These are phyloP conservation scores for Orobanche coerulescens DNA, from an alignment of 257 asterid species.

Conservation along the genomic window DNA sequence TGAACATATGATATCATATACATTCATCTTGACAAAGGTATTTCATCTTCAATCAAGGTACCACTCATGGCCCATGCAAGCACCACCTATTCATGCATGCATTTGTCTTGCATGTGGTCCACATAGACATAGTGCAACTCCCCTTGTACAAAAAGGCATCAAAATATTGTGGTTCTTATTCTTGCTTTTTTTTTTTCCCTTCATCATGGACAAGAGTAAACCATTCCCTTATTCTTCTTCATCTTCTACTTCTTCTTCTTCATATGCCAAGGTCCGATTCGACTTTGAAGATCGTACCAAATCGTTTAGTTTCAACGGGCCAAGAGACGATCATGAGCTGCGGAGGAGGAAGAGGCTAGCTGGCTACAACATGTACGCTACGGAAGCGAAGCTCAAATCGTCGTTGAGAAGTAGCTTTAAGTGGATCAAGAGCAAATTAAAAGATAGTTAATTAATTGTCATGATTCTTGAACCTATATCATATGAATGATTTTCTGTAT, in stretches of 20 bases:
- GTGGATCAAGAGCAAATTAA: conserved; percentile 85
- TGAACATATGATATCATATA: conserved; percentile 16
- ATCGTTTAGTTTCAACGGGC: conserved; percentile 83
- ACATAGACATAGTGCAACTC: conserved; percentile 18
- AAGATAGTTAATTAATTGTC: conserved; percentile 39
- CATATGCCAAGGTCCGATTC: conserved; percentile 59
- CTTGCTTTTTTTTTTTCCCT: conserved; percentile 1
- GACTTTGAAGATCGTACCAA: conserved; percentile 66
- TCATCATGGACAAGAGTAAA: conserved; percentile 61
- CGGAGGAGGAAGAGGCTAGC: conserved; percentile 87
- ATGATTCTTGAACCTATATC: conserved; percentile 29
- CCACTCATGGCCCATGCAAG: conserved; percentile 63
- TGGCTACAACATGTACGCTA: conserved; percentile 56
- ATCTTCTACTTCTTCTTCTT: conserved; percentile 62
- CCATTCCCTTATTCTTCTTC: conserved; percentile 69
- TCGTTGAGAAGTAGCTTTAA: conserved; percentile 76
- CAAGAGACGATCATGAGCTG: conserved; percentile 58
- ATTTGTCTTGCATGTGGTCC: conserved; percentile 40
- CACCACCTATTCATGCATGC: conserved; percentile 45
- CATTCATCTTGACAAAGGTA: conserved; percentile 25
- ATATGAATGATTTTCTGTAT: too few species aligned
- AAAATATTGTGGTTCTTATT: neutral
- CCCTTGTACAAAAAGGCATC: conserved; percentile 20
- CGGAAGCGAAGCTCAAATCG: conserved; percentile 82
- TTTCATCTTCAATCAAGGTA: conserved; percentile 35